phyloP scores from a whole-genome alignment of 1,139 yeast species.

The Candida anutae region DNA sequence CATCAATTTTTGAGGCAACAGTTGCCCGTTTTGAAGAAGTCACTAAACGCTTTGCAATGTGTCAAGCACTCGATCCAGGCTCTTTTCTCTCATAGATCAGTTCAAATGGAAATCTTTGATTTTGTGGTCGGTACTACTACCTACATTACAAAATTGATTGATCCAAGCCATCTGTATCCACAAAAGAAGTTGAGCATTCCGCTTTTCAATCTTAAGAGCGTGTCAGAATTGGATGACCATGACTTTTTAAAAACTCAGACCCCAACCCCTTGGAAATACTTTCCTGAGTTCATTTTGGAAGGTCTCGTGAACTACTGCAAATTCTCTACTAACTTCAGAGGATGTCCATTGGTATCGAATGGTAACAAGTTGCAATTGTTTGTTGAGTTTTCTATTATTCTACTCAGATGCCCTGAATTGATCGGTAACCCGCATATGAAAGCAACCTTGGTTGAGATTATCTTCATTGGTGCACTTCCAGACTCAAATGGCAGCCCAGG shows the following conservation, averaged over 20 bases:
- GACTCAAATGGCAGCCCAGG: conserved; percentile 57
- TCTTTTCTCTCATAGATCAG: conserved; percentile 44
- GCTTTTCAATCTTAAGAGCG: conserved; percentile 43
- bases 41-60: conserved; percentile 32
- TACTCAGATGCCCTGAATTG: conserved; percentile 78
- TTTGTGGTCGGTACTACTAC: conserved; percentile 70
- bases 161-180: conserved; percentile 65
- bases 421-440: conserved; percentile 92
- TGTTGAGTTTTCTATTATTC: conserved; percentile 64
- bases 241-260: conserved; percentile 58
- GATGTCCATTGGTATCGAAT: conserved; percentile 53
- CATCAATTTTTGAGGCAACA: conserved; percentile 25
- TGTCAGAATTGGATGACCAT: conserved; percentile 54
- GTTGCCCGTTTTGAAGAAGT: conserved; percentile 38
- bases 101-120: conserved; percentile 65
- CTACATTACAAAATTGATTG: conserved; percentile 64
- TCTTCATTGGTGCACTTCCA: conserved; percentile 70
- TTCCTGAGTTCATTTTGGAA: conserved; percentile 82
- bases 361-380: conserved; percentile 46
- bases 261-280: conserved; percentile 73
- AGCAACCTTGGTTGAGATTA: conserved; percentile 70
- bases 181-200: conserved; percentile 51
- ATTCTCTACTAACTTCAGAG: conserved; percentile 50
- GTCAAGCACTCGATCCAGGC: conserved; percentile 50
- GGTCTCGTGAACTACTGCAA: conserved; percentile 73